These are phyloP conservation scores for Penicillium oxalicum DNA, from an alignment of 2,329 filamentous ascomycete species.

Conservation along the genomic window DNA sequence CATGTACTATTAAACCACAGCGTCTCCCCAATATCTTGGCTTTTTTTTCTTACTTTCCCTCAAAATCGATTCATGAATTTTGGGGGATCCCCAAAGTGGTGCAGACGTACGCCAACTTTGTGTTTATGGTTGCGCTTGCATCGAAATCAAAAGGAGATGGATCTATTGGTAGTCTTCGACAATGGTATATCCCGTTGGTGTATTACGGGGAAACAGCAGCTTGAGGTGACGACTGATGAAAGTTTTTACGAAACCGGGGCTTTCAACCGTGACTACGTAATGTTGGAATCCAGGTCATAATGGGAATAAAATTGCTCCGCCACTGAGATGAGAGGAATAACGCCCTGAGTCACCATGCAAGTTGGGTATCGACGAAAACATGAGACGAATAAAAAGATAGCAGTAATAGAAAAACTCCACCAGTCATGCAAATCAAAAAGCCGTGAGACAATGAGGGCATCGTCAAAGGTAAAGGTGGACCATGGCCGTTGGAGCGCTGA, in stretches of 20 bases:
- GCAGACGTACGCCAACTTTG: no score
- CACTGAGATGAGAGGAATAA: conserved; percentile 1
- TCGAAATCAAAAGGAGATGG: no score
- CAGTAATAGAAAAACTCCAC: conserved; percentile 13
- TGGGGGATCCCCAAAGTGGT: no score
- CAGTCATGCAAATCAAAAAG: conserved; percentile 14
- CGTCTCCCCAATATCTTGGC: conserved; percentile 13
- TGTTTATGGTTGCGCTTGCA: no score
- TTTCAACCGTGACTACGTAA: no score
- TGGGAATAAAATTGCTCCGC: background rate
- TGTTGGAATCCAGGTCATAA: background rate
- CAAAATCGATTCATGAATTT: background rate
- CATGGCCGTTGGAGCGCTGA: conserved; percentile 38
- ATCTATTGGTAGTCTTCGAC: no score
- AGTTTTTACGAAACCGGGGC: no score
- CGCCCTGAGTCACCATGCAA: conserved; percentile 17
- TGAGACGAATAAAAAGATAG: background rate
- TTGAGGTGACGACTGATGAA: no score
- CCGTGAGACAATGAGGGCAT: conserved; percentile 1
- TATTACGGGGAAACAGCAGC: no score
- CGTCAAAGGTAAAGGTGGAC: conserved; percentile 44
- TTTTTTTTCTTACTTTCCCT: conserved; percentile 11
- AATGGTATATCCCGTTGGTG: no score
- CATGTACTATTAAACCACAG: conserved; percentile 27
- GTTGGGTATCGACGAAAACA: conserved; percentile 19